Percentiles rank a stretch among this genome's conserved stretches.
phyloP scores from a whole-genome alignment of 202 grass and related monocot genomes.

The Brachypodium distachyon region DNA sequence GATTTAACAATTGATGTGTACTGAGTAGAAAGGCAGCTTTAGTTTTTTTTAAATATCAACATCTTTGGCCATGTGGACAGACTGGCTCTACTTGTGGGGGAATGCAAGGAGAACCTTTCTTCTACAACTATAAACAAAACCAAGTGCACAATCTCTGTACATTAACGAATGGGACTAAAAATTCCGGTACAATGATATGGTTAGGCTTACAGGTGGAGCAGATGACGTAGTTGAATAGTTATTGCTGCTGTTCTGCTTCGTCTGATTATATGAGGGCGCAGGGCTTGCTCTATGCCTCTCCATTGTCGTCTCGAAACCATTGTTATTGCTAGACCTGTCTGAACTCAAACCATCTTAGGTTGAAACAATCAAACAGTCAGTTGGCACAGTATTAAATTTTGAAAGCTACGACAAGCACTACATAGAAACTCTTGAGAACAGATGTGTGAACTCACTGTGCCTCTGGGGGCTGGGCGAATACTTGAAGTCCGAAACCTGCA shows the following conservation, averaged over 20 bases:
- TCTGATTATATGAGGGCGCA: conserved; percentile 24
- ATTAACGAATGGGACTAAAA: neutral
- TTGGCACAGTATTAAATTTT: neutral
- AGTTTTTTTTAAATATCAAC: neutral
- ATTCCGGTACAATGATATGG: neutral
- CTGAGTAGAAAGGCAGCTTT: neutral
- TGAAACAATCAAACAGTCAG: conserved; percentile 12
- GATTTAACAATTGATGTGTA: neutral
- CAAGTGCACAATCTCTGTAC: neutral
- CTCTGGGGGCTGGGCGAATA: conserved; percentile 30
- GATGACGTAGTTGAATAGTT: conserved; percentile 34
- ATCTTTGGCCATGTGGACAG: neutral
- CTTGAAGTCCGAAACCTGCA: conserved; percentile 36
- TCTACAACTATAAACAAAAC: conserved; percentile 9
- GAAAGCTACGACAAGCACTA: neutral
- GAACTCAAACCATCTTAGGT: conserved; percentile 27
- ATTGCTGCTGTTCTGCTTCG: conserved; percentile 19
- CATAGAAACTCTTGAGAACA: neutral
- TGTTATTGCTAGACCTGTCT: conserved; percentile 21
- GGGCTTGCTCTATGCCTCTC: conserved; percentile 32
- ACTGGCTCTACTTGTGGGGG: neutral
- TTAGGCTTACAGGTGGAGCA: conserved; percentile 49
- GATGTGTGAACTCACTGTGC: conserved; percentile 36
- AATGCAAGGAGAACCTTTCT: neutral
- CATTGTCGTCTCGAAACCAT: conserved; percentile 14